These are phyloP conservation scores for Picea glauca DNA, from an alignment of 75 land plant species.

Conservation along the genomic window DNA sequence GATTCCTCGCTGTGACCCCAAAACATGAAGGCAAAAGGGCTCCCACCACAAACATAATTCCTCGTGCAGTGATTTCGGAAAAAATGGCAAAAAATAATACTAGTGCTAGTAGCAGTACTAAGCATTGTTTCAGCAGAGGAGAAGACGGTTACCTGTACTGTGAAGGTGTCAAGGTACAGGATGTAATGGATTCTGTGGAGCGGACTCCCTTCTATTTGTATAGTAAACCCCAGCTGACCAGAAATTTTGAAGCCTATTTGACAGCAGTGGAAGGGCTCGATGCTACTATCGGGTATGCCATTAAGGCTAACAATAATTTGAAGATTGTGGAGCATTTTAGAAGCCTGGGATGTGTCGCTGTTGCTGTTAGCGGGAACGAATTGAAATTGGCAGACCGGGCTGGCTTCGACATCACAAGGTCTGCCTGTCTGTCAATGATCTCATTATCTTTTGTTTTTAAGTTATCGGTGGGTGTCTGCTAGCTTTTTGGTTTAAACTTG, in stretches of 20 bases:
- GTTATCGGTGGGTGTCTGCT: not conserved
- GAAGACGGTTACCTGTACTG: slow-evolving; percentile 82
- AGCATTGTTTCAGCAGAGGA: slow-evolving; percentile 59
- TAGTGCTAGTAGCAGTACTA: not conserved
- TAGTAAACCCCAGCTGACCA: slow-evolving; percentile 75
- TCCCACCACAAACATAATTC: too few species aligned
- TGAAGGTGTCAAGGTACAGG: slow-evolving; percentile 61
- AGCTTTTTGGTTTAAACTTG: not conserved
- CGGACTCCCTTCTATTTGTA: slow-evolving; percentile 84
- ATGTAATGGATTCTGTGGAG: slow-evolving; percentile 62
- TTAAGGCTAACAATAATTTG: slow-evolving; percentile 92
- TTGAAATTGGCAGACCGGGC: slow-evolving; percentile 71
- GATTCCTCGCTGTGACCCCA: too few species aligned
- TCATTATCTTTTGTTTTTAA: not conserved
- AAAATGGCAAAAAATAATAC: too few species aligned
- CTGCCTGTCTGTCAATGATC: not conserved
- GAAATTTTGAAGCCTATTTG: slow-evolving; percentile 70
- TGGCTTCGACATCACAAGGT: slow-evolving; percentile 84
- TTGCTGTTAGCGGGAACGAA: slow-evolving; percentile 88
- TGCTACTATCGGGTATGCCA: slow-evolving; percentile 76
- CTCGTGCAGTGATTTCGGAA: too few species aligned
- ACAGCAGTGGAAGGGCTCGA: slow-evolving; percentile 70
- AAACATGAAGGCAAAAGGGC: too few species aligned
- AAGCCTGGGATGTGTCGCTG: slow-evolving; percentile 73
- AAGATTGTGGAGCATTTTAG: slow-evolving; percentile 82